Evolutionary conservation across 176 grass and related monocot species (phyloP).

Genomic region (Avena insularis): DNA sequence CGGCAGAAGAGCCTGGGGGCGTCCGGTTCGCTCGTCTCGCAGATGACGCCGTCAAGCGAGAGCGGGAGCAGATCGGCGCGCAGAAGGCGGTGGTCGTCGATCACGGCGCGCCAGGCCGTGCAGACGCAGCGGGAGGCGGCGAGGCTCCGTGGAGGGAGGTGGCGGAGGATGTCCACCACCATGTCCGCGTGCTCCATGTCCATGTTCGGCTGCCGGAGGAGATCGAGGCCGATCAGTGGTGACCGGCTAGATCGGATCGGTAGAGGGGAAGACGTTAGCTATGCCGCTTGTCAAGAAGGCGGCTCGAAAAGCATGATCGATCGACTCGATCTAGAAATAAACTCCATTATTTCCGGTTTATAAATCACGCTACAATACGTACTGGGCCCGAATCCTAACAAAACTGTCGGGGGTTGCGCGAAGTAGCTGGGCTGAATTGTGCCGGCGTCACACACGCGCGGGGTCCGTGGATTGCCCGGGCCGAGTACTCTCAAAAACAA

Average conservation of each 20-base stretch:
- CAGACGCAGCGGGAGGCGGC: constrained; percentile 4
- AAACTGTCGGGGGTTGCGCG: no score
- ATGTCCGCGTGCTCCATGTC: neutral
- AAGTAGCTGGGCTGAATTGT: no score
- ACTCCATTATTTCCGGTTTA: no score
- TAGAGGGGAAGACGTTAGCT: neutral
- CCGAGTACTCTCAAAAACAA: neutral
- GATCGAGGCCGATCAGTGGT: neutral
- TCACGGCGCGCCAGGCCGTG: neutral
- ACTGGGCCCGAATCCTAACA: no score
- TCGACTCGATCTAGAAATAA: neutral
- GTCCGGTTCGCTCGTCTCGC: neutral
- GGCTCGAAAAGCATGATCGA: neutral
- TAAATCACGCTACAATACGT: no score
- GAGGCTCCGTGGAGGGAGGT: neutral
- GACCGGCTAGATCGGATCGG: neutral
- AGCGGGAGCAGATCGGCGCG: neutral
- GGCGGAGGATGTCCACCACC: neutral
- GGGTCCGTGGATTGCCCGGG: no score
- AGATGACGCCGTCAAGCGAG: neutral
- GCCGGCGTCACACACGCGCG: no score
- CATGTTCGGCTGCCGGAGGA: neutral
- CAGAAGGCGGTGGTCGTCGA: neutral
- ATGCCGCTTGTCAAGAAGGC: neutral
- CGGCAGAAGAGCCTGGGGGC: neutral